Evolutionary conservation across 2,329 filamentous ascomycete species (phyloP).

Genomic region (Epichloe sibirici): DNA sequence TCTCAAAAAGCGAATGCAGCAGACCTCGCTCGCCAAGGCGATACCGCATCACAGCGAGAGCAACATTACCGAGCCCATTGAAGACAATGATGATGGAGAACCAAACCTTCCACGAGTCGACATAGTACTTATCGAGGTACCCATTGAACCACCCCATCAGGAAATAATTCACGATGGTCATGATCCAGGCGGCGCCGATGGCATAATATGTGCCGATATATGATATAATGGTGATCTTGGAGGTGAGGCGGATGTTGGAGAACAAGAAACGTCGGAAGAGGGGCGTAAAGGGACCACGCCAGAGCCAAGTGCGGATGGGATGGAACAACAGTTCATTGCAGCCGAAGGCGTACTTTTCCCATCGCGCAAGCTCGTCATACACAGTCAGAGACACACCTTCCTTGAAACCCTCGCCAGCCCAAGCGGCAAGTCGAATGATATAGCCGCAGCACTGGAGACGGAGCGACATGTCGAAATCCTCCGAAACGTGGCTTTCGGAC

Average conservation of each 20-base stretch:
- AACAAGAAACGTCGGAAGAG: slow-evolving; percentile 64
- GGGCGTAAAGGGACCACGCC: slow-evolving; percentile 64
- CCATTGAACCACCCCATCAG: slow-evolving; percentile 65
- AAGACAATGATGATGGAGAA: slow-evolving; percentile 71
- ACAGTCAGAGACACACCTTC: slow-evolving; percentile 76
- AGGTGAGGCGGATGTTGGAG: slow-evolving; percentile 62
- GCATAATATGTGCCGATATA: slow-evolving; percentile 76
- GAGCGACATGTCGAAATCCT: slow-evolving; percentile 74
- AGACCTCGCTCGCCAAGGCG: slow-evolving; percentile 53
- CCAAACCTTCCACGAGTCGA: slow-evolving; percentile 70
- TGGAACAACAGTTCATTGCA: slow-evolving; percentile 77
- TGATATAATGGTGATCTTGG: slow-evolving; percentile 63
- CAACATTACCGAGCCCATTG: slow-evolving; percentile 60
- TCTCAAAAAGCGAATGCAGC: slow-evolving; percentile 43
- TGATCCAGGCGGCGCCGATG: slow-evolving; percentile 62
- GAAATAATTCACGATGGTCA: slow-evolving; percentile 65
- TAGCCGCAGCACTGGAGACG: slow-evolving; percentile 62
- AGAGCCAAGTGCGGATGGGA: slow-evolving; percentile 61
- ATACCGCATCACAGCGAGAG: slow-evolving; percentile 62
- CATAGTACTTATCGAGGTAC: slow-evolving; percentile 68
- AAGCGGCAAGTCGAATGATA: slow-evolving; percentile 59
- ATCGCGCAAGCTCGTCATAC: slow-evolving; percentile 72
- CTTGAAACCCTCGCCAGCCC: slow-evolving; percentile 66
- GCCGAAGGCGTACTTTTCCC: slow-evolving; percentile 80
- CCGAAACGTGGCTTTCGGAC: slow-evolving; percentile 69